Conservation (phyloP, 116 monocot species). For the Papilionanthe hybrid region DNA sequence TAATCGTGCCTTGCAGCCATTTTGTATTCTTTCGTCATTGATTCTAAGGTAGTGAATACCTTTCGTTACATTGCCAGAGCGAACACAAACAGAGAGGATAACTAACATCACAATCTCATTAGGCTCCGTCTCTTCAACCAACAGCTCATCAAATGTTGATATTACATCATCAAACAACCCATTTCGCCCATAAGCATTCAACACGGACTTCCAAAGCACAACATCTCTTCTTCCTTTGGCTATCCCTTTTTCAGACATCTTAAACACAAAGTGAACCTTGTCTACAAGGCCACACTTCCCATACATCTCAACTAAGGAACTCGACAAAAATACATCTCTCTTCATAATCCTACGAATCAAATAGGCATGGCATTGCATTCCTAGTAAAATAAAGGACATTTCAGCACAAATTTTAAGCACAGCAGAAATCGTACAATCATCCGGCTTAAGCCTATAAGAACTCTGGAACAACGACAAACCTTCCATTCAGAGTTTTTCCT, state of each 20-base stretch:
- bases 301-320: slow-evolving; percentile 66
- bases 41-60: slow-evolving; percentile 44
- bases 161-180: slow-evolving; percentile 43
- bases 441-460: slow-evolving; percentile 28
- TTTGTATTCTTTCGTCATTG: slow-evolving; percentile 21
- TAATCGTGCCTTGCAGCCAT: slow-evolving; percentile 45
- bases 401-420: slow-evolving; percentile 47
- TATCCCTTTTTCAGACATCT: neutral
- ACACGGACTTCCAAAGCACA: slow-evolving; percentile 64
- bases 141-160: slow-evolving; percentile 42
- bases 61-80: slow-evolving; percentile 27
- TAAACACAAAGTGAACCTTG: slow-evolving; percentile 45
- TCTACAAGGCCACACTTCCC: slow-evolving; percentile 47
- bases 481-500: slow-evolving; percentile 20
- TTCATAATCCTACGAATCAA: slow-evolving; percentile 19
- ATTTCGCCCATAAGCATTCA: slow-evolving; percentile 52
- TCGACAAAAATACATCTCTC: slow-evolving; percentile 34
- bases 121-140: slow-evolving; percentile 26
- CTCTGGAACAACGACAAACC: slow-evolving; percentile 23
- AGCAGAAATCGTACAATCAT: slow-evolving; percentile 38
- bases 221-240: slow-evolving; percentile 26
- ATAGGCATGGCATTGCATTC: slow-evolving; percentile 44
- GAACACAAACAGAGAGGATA: slow-evolving; percentile 54
- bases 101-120: slow-evolving; percentile 53
- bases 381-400: slow-evolving; percentile 21